Evolutionary conservation across 352 stramenopile genomes (phyloP), one percentile per base, ranked within the genome.

Genomic region (Plasmopara halstedii): DNA sequence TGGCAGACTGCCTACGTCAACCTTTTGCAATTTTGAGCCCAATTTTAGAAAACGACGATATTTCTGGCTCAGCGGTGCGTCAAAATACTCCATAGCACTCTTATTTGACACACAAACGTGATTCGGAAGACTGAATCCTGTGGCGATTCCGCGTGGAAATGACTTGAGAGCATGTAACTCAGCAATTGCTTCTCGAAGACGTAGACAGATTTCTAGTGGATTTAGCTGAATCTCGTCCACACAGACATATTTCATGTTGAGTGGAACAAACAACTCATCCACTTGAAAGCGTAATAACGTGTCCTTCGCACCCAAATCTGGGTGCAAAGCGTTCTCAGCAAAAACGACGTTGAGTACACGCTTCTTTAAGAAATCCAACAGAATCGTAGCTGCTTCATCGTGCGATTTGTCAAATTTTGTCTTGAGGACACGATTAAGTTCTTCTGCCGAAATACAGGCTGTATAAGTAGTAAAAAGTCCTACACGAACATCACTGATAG

Each of bases 271-370:
- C n/a, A 83, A 48, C 39, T 90, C 74, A 34, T 93, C 82, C 18
- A 93, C 74, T 72, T 90, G 82, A 42, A 93, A 93, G 7, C 82
- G 78, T 34, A 89, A 46, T 40, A 81, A 88, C 15, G 80, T 88
- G 47, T 72, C 62, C 2, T 54, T 56, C 21, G 71, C 53, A 3
- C 50, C 32, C 19, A 86, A 43, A 44, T 86, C 71, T 7, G 75
- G 75, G 22, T 71, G 46, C 10, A 40, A 56, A 33, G 52, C 56
- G 37, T 70, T 62, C 31, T 85, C 79, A 4, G 79, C 70, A 33
- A 70, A 73, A 3, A 85, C 64, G 13, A 88, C 39, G 31, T 75
- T 73, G 6, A 90, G 42, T 11, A 80, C 59, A 26, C 65, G 58
- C 1, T 51, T 56, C 42, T 72, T 65, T 13, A 85, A 25, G 38